Base-by-base conservation (phyloP, 352 stramenopile genomes). In the Peronosclerospora sorghi region DNA sequence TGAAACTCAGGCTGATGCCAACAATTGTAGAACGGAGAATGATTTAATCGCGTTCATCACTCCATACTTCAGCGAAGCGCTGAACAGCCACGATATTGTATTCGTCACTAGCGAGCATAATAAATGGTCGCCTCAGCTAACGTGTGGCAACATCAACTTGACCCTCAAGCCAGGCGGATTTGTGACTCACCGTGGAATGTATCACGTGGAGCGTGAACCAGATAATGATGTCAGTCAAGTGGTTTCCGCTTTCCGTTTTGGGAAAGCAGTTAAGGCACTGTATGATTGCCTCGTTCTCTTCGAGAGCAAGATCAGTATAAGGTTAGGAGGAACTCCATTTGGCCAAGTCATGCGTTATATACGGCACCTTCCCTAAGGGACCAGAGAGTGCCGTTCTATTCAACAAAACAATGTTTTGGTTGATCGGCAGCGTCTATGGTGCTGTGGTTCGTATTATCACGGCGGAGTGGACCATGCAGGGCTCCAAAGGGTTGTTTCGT, bases 261-360 rank as follows among this genome's bases (percentile, higher is more conserved):
- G 56, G 53, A 46, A 50, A 50, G 45, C 56, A 51, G 46, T 54
- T 18, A 44, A 58, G 48, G 45, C 56, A 50, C 51, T 61, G 51
- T 58, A 61, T 30, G 56, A 65, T 29, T 65, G 56, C 42, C 37
- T 65, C 41, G 48, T 65, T 54, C 45, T 58, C n/a, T 65, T 58
- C 35, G 34, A 61, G 43, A 51, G 51, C 51, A 51, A 60, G 50
- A 46, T 65, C 47, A 54, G 32, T 45, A 61, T 57, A 53, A 51
- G 45, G 37, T 26, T 26, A 26, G 21, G 21, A 26, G 36, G 53
- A 41, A 50, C 50, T 57, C 50, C 40, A 32, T 65, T 60, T 65
- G 56, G 51, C 15, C 56, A 54, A 60, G 46, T 65, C 32, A 36
- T 53, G 34, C 54, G 49, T 48, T 59, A 59, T 48, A 34, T 59